phyloP scores from a whole-genome alignment of 257 asterid species.

The Nicotiana undulata region DNA sequence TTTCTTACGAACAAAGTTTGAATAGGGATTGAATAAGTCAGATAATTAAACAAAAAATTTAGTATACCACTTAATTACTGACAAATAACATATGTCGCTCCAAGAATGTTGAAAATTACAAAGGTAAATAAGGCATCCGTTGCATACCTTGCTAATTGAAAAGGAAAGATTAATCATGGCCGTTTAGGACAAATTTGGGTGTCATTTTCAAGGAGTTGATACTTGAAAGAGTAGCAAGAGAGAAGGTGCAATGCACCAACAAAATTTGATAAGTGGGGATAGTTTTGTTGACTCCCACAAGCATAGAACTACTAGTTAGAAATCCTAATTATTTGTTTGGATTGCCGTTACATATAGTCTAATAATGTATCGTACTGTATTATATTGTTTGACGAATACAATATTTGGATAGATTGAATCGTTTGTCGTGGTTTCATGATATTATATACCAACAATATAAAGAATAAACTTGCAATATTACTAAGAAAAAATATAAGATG shows the following conservation, averaged over 20 bases:
- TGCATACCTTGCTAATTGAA: not conserved
- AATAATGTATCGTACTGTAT: too few species aligned
- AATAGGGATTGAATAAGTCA: not conserved
- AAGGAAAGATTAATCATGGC: slow-evolving; percentile 19
- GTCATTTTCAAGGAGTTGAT: slow-evolving; percentile 22
- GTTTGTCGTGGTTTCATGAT: too few species aligned
- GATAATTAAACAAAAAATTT: not conserved
- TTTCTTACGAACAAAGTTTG: not conserved
- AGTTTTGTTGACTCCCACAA: not conserved
- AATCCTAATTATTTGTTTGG: too few species aligned
- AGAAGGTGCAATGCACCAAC: slow-evolving; percentile 1
- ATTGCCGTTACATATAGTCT: too few species aligned
- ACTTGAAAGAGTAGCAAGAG: not conserved
- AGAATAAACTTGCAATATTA: too few species aligned
- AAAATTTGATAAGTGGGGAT: not conserved
- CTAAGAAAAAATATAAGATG: too few species aligned
- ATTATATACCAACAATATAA: too few species aligned
- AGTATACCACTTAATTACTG: not conserved
- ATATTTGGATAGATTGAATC: too few species aligned
- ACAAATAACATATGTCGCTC: not conserved
- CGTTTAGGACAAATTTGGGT: slow-evolving; percentile 25
- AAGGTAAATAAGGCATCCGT: not conserved
- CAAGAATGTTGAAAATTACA: not conserved
- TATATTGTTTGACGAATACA: too few species aligned
- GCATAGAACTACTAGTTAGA: not conserved